Conservation (phyloP, 1,284 basidiomycete species). For the Puccinia coronata region DNA sequence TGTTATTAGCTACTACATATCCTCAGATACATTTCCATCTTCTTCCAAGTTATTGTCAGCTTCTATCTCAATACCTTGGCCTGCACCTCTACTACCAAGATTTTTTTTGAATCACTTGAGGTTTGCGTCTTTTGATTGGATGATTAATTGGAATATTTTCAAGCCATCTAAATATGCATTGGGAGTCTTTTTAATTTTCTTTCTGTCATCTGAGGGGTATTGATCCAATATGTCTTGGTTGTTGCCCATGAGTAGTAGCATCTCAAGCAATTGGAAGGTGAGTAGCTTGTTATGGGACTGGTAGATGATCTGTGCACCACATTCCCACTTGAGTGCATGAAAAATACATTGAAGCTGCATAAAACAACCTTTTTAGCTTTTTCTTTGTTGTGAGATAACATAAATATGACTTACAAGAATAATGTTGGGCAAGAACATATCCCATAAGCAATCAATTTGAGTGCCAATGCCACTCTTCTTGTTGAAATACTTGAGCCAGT, state of each 20-base stretch:
- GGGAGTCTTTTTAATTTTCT: too few species aligned
- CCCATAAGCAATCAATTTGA: neutral
- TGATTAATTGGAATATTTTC: neutral
- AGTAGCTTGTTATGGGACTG: neutral
- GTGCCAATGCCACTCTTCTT: conserved; percentile 21
- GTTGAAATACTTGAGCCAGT: conserved; percentile 23
- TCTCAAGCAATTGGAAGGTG: neutral
- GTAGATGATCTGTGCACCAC: neutral
- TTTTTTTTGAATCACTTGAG: neutral
- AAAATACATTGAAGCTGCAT: neutral
- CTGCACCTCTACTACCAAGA: neutral
- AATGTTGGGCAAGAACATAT: neutral
- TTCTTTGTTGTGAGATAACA: too few species aligned
- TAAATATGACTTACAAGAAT: neutral
- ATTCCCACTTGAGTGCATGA: neutral
- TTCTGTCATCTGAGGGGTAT: neutral
- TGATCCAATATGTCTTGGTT: neutral
- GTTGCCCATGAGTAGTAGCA: neutral
- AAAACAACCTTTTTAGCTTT: neutral
- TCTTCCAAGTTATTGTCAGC: too few species aligned
- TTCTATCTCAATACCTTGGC: too few species aligned
- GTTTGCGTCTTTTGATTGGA: too few species aligned
- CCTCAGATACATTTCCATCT: too few species aligned
- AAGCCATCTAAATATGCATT: neutral
- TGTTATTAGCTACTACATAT: neutral